Base-by-base conservation (phyloP, 225 moss, liverwort and hornwort species). In the Thuidium tamariscinum region DNA sequence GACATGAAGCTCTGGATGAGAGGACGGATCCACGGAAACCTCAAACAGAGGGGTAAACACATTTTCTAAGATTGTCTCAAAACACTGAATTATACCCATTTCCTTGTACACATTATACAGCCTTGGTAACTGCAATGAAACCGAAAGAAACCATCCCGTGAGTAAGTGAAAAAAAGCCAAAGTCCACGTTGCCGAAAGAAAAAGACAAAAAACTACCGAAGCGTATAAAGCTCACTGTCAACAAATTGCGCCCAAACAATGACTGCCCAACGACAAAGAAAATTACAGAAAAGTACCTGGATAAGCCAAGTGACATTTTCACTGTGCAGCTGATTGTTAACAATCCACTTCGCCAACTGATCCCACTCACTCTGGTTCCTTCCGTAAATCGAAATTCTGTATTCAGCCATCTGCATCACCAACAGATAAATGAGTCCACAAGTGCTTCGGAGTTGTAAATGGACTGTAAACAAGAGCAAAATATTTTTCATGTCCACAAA, bases 311-410 rank as follows among this genome's bases (percentile, higher is more conserved):
- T 93, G 81, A 98, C 97, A 84, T 98, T 98, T 82, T 98, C 97
- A 92, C 96, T 96, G 87, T 98, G 94, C 84, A 98, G 89, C 70
- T 95, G 84, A 89, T 98, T 96, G 87, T 84, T 90, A 66, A 98
- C 97, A 86, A 98, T 95, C 97, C 97, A 98, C 88, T 91, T 94
- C 80, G 97, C 97, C 93, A 98, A 86, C 87, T 95, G 96, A 91
- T 98, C 97, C 97, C 97, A 98, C 85, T 98, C 97, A 89, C 94
- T 98, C 90, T 96, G 91, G 91, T 98, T 95, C 84, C 97, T 95
- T 78, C 97, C 97, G 81, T 98, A 98, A 19, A 98, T 95, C 73
- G 97, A 98, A 82, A 98, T 98, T 89, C 97, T 95, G 91, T 98
- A 98, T 90, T 98, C 97, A 66, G 97, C 97, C 97, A 98, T 98